These are phyloP conservation scores for Metschnikowia colocasiae DNA, from an alignment of 805 yeast genomes.

Conservation along the genomic window DNA sequence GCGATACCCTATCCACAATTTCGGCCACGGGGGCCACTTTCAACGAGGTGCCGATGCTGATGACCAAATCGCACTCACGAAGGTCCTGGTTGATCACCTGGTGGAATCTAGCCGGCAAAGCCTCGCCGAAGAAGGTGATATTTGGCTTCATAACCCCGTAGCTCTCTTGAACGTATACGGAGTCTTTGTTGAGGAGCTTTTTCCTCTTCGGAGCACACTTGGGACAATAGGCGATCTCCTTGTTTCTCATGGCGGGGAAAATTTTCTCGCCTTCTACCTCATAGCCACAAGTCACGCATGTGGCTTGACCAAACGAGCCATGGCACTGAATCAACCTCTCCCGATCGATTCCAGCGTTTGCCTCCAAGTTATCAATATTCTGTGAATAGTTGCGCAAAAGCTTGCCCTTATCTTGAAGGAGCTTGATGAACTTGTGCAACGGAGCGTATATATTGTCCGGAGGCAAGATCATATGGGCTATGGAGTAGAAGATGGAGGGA, in stretches of 20 bases:
- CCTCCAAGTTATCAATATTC: constrained; percentile 83
- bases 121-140: constrained; percentile 88
- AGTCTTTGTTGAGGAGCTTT: constrained; percentile 24
- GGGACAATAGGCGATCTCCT: constrained; percentile 70
- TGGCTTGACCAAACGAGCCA: constrained; percentile 86
- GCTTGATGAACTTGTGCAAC: constrained; percentile 72
- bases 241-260: constrained; percentile 53
- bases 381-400: constrained; percentile 84
- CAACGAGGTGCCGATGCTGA: constrained; percentile 86
- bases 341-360: constrained; percentile 66
- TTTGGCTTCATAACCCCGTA: constrained; percentile 89
- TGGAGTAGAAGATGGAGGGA: constrained; percentile 79
- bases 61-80: constrained; percentile 65
- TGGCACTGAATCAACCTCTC: constrained; percentile 83
- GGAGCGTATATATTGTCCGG: constrained; percentile 67
- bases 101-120: constrained; percentile 69
- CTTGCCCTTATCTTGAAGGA: constrained; percentile 72
- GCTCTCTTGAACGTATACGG: constrained; percentile 41
- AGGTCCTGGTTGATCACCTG: constrained; percentile 56
- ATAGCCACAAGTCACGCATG: constrained; percentile 73
- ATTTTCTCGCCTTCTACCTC: constrained; percentile 63
- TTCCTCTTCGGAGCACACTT: constrained; percentile 49
- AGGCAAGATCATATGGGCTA: constrained; percentile 82
- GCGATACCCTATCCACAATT: constrained; percentile 69
- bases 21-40: constrained; percentile 92